Percentiles rank a stretch among this genome's conserved stretches.
These are phyloP conservation scores for Tetrapisispora iriomotensis DNA, from an alignment of 805 yeast genomes.

Conservation along the genomic window DNA sequence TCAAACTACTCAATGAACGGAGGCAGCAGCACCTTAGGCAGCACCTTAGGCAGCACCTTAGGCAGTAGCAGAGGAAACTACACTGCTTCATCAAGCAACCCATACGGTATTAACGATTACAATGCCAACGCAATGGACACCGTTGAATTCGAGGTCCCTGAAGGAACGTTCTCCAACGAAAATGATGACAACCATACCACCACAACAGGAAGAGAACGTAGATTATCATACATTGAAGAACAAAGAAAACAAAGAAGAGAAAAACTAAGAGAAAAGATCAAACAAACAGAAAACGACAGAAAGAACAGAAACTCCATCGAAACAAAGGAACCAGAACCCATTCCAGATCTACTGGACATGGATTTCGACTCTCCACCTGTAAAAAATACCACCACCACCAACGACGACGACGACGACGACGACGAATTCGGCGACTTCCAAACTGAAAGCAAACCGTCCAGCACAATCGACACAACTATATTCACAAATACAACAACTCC, in stretches of 20 bases:
- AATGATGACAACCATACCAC: constrained; percentile 5
- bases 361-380: constrained; percentile 10
- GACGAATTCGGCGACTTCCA: constrained; percentile 30
- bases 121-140: constrained; percentile 6
- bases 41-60: neutral
- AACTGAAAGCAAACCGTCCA: constrained; percentile 9
- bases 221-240: constrained; percentile 19
- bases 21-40: neutral
- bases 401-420: constrained; percentile 16
- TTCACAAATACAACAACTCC: constrained; percentile 6
- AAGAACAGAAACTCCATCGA: too few relatives aligned
- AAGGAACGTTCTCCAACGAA: constrained; percentile 15
- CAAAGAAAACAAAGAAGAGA: constrained; percentile 27
- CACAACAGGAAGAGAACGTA: constrained; percentile 5
- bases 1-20: neutral
- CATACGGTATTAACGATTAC: constrained; percentile 1
- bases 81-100: neutral
- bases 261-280: constrained; percentile 20
- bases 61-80: neutral
- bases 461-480: neutral
- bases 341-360: constrained; percentile 21
- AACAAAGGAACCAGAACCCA: neutral
- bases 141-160: constrained; percentile 3
- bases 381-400: neutral
- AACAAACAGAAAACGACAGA: constrained; percentile 19